These are phyloP conservation scores for Triticum monococcum DNA, from an alignment of 176 grass and related monocot species.

Conservation along the genomic window DNA sequence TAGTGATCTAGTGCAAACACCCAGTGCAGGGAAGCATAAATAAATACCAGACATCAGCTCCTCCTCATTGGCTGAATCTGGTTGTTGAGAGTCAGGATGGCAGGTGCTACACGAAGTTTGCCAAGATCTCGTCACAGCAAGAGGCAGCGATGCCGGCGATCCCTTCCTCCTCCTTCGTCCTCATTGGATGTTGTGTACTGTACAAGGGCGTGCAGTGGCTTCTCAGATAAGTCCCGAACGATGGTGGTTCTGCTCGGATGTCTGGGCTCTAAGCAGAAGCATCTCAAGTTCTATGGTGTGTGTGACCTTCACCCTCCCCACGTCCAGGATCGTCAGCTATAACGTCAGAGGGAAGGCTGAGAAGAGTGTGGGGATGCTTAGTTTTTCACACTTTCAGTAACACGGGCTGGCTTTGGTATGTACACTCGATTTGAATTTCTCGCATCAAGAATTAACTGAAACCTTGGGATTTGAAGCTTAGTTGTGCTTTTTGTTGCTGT, in stretches of 20 bases:
- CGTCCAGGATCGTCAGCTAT: no score
- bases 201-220: no score
- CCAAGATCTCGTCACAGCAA: neutral
- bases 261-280: no score
- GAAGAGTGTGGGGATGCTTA: no score
- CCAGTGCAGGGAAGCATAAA: neutral
- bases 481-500: no score
- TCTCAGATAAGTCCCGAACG: no score
- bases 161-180: constrained; percentile 42
- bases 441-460: neutral
- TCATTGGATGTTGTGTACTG: no score
- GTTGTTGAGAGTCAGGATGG: constrained; percentile 40
- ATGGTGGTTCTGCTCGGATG: no score
- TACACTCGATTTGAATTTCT: neutral
- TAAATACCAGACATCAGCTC: neutral
- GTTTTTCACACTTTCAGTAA: constrained; percentile 98
- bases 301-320: no score
- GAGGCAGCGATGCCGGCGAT: neutral
- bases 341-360: no score
- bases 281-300: no score
- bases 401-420: constrained; percentile 90
- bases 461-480: no score
- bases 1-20: neutral
- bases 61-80: neutral
- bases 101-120: constrained; percentile 54